Evolutionary conservation across 2,329 filamentous ascomycete species (phyloP).

Genomic region (Trichoderma simmonsii): DNA sequence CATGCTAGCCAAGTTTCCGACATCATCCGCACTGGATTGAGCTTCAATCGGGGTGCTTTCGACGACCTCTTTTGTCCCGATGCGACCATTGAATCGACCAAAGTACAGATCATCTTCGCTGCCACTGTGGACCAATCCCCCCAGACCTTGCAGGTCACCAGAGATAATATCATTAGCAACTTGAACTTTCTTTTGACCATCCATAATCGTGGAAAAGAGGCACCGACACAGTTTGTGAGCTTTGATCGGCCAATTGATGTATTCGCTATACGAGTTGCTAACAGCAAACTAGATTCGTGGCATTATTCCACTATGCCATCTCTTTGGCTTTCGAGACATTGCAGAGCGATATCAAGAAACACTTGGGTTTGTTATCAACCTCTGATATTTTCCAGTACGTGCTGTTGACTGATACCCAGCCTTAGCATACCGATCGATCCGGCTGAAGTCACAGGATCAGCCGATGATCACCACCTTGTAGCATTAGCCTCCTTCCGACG

Average conservation of each 20-base stretch:
- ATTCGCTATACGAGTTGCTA: not conserved
- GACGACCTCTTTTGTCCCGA: constrained; percentile 26
- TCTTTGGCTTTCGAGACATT: constrained; percentile 25
- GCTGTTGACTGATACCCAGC: not conserved
- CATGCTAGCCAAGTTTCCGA: constrained; percentile 26
- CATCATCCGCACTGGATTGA: constrained; percentile 23
- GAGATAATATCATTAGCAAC: constrained; percentile 24
- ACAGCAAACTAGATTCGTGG: constrained; percentile 16
- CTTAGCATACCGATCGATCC: constrained; percentile 14
- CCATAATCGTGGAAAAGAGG: constrained; percentile 20
- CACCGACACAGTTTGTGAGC: constrained; percentile 21
- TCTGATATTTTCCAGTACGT: not conserved
- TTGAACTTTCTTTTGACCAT: constrained; percentile 22
- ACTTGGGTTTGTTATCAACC: constrained; percentile 10
- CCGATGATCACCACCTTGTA: constrained; percentile 23
- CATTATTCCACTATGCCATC: constrained; percentile 22
- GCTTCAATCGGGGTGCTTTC: constrained; percentile 20
- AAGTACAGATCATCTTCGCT: constrained; percentile 28
- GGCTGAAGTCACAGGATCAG: constrained; percentile 24
- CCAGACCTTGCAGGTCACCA: constrained; percentile 21
- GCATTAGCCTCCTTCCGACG: constrained; percentile 23
- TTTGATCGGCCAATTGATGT: not conserved
- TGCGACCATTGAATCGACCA: constrained; percentile 27
- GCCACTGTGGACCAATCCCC: constrained; percentile 24
- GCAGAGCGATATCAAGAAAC: constrained; percentile 22